phyloP scores from a whole-genome alignment of 2,329 filamentous ascomycete species.

The Hypoxylon sp. region DNA sequence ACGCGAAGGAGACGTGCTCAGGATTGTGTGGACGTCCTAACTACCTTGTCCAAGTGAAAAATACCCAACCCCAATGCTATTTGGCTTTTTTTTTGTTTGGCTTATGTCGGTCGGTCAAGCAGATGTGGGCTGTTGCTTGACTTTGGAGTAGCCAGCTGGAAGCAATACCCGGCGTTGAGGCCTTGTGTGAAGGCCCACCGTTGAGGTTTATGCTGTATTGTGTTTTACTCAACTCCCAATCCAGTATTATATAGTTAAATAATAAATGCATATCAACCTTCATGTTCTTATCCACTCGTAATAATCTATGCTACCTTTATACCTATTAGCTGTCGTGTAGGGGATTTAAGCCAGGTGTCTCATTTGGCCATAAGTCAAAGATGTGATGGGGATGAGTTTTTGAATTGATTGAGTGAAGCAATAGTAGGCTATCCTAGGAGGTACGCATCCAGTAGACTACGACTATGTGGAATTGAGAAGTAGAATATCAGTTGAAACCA shows the following conservation, averaged over 20 bases:
- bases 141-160: slow-evolving; percentile 9
- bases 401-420: background rate
- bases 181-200: background rate
- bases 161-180: slow-evolving; percentile 9
- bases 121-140: slow-evolving; percentile 5
- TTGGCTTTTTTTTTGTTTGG: slow-evolving; percentile 24
- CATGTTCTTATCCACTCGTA: background rate
- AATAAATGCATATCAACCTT: slow-evolving; percentile 9
- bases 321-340: background rate
- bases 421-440: background rate
- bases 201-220: slow-evolving; percentile 11
- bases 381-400: background rate
- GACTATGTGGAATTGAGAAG: background rate
- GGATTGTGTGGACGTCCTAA: slow-evolving; percentile 46
- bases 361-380: background rate
- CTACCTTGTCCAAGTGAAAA: slow-evolving; percentile 29
- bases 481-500: background rate
- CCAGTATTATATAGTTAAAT: slow-evolving; percentile 9
- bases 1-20: slow-evolving; percentile 44
- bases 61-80: slow-evolving; percentile 14
- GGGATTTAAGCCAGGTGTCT: background rate
- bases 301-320: background rate
- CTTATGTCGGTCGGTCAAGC: slow-evolving; percentile 1
- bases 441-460: background rate
- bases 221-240: slow-evolving; percentile 6